These are phyloP conservation scores for Geotrichum aggregatum DNA, from an alignment of 1,139 yeast species.

Conservation along the genomic window DNA sequence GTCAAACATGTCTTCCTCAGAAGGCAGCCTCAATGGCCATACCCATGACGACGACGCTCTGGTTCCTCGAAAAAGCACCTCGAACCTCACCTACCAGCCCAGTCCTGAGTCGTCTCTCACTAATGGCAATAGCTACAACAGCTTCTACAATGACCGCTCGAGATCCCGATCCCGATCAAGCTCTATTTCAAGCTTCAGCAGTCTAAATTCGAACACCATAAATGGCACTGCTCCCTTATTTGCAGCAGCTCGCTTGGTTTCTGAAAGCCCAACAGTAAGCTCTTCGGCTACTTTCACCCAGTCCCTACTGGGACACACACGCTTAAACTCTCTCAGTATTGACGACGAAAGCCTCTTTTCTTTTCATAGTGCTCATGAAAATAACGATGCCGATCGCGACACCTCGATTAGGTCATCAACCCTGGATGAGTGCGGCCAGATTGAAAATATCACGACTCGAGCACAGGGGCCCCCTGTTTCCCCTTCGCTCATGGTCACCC, in stretches of 20 bases:
- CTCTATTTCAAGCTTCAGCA: not conserved
- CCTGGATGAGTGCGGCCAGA: not conserved
- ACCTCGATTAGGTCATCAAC: not conserved
- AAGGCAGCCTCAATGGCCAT: not conserved
- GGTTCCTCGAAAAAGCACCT: not conserved
- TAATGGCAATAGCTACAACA: not conserved
- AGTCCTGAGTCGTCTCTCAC: no score
- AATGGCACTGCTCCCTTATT: not conserved
- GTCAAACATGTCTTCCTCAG: not conserved
- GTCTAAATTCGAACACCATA: not conserved
- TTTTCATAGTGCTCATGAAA: no score
- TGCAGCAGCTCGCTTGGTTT: not conserved
- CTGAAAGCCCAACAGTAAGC: not conserved
- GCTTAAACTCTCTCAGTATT: not conserved
- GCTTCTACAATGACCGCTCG: no score
- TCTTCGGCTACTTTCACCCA: not conserved
- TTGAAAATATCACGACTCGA: no score
- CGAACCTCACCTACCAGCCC: not conserved
- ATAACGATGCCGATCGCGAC: no score
- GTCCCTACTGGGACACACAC: not conserved
- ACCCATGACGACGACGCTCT: conserved; percentile 1
- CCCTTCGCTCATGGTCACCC: no score
- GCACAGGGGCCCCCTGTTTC: no score
- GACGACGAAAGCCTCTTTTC: not conserved
- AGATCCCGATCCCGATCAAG: no score